phyloP scores from a whole-genome alignment of 78 protist species.

The Dictyostelium intermedium region DNA sequence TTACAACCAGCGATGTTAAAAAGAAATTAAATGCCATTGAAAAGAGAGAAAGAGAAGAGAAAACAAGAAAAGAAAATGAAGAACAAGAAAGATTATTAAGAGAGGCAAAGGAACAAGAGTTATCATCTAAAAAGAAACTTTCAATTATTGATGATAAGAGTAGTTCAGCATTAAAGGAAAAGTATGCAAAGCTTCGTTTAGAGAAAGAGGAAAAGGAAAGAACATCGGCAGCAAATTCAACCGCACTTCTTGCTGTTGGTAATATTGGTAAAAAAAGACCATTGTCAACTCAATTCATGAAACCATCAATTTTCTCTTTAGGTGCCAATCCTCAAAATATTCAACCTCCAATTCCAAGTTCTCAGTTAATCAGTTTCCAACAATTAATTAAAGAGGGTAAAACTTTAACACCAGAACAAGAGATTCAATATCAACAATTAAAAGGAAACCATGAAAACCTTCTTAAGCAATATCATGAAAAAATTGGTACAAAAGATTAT shows the following conservation, averaged over 20 bases:
- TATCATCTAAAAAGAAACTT: background rate
- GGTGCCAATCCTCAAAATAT: background rate
- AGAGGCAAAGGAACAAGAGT: constrained; percentile 28
- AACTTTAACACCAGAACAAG: constrained; percentile 47
- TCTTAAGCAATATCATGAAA: background rate
- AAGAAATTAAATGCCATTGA: constrained; percentile 37
- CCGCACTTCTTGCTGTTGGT: constrained; percentile 37
- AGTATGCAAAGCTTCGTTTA: background rate
- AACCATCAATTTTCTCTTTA: background rate
- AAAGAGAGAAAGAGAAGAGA: constrained; percentile 59
- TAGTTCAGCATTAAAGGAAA: background rate
- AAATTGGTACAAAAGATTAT: constrained; percentile 5
- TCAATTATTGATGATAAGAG: background rate
- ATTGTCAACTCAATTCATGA: background rate
- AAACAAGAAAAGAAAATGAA: constrained; percentile 25
- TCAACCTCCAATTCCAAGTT: constrained; percentile 5
- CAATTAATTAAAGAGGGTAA: constrained; percentile 38
- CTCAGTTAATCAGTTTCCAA: constrained; percentile 1
- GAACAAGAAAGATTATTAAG: constrained; percentile 31
- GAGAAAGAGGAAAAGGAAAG: constrained; percentile 33
- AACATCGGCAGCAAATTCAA: background rate
- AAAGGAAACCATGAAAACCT: background rate
- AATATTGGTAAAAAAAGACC: constrained; percentile 22
- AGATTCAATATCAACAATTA: background rate
- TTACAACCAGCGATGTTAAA: constrained; percentile 3